A percentile compares a stretch with the other conserved stretches of the same genome.
Conservation (phyloP, 345 rosid species). For the Ailanthus altissimus region DNA sequence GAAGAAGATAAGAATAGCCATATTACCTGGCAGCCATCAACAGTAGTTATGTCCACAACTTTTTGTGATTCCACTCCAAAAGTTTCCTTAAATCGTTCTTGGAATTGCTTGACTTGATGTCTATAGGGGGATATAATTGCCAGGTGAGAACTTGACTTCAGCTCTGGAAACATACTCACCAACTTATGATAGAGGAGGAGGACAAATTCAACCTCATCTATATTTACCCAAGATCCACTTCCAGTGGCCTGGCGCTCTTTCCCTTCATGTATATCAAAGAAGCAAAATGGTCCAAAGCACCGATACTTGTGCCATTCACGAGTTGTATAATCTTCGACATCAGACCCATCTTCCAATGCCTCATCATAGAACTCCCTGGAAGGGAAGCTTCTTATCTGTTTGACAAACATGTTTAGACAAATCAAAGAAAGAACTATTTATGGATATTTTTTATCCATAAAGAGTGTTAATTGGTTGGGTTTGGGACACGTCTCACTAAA, state of each 20-base stretch:
- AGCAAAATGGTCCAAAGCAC: constrained; percentile 93
- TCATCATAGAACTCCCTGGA: constrained; percentile 78
- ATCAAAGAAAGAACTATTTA: not conserved
- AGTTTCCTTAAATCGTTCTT: constrained; percentile 69
- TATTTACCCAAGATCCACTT: constrained; percentile 80
- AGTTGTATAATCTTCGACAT: constrained; percentile 59
- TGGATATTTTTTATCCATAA: not conserved
- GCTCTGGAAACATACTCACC: constrained; percentile 68
- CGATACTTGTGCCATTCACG: constrained; percentile 81
- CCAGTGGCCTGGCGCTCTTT: constrained; percentile 84
- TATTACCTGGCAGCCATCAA: constrained; percentile 96
- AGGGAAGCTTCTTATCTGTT: constrained; percentile 88
- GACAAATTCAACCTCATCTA: constrained; percentile 83
- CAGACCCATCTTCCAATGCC: constrained; percentile 80
- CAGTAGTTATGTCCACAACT: constrained; percentile 83
- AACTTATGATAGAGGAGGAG: constrained; percentile 76
- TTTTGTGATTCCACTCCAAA: constrained; percentile 75
- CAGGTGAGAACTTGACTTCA: constrained; percentile 84
- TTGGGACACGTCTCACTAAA: not conserved
- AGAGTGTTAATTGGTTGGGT: not conserved
- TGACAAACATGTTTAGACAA: constrained; percentile 6
- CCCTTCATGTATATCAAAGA: constrained; percentile 85
- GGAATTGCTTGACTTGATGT: constrained; percentile 86
- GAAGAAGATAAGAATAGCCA: constrained; percentile 4
- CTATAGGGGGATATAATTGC: constrained; percentile 91